Conservation (phyloP, 83 land plant species). For the Picea abies region DNA sequence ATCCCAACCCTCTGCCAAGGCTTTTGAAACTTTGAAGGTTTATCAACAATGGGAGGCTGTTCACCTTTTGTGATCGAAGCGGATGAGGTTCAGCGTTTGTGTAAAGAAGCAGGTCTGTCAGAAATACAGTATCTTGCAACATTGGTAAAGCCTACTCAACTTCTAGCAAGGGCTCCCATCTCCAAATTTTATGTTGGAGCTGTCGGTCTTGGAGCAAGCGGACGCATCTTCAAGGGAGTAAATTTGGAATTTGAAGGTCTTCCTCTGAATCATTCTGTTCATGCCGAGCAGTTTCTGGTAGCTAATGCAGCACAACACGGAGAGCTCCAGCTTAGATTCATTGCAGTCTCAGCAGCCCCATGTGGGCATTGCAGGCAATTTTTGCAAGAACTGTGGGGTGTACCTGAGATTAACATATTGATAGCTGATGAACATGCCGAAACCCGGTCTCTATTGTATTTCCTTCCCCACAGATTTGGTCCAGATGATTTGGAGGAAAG, state of each 20-base stretch:
- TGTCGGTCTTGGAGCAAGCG: constrained; percentile 79
- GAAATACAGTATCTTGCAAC: constrained; percentile 44
- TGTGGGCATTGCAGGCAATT: constrained; percentile 99
- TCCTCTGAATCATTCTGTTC: too few relatives aligned
- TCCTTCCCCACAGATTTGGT: constrained; percentile 90
- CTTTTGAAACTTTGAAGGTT: too few relatives aligned
- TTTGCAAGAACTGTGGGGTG: constrained; percentile 82
- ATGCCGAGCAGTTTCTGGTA: too few relatives aligned
- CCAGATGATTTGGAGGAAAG: constrained; percentile 76
- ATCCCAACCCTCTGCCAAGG: too few relatives aligned
- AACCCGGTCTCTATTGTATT: constrained; percentile 45
- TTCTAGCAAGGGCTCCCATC: constrained; percentile 84
- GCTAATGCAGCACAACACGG: too few relatives aligned
- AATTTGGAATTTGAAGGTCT: too few relatives aligned
- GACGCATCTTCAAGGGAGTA: constrained; percentile 65
- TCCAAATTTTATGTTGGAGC: constrained; percentile 90
- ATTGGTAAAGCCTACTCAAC: constrained; percentile 59
- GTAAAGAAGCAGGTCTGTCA: constrained; percentile 9
- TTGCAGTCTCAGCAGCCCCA: constrained; percentile 95
- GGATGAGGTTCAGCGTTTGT: constrained; percentile 12
- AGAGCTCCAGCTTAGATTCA: constrained; percentile 36
- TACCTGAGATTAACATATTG: constrained; percentile 59
- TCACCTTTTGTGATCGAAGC: constrained; percentile 21
- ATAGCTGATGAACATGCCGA: constrained; percentile 39
- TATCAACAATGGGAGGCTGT: constrained; percentile 16